A percentile compares a stretch with the other conserved stretches of the same genome.
These are phyloP conservation scores for Pyrenochaeta sp. DNA, from an alignment of 2,329 filamentous ascomycete genomes.

Conservation along the genomic window DNA sequence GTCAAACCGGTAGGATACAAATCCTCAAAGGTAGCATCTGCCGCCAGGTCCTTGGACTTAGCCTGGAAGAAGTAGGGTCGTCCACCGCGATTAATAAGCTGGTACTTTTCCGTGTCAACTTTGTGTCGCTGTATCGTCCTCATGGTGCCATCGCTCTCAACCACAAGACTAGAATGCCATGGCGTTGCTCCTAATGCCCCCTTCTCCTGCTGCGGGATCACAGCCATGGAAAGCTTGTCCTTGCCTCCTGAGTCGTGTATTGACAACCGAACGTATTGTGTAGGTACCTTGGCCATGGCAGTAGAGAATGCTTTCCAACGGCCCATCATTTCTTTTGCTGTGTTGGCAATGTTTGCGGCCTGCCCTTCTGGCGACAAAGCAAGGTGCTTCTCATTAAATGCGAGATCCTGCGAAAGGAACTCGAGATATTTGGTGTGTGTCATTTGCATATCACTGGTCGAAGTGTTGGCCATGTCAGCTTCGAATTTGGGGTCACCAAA, in stretches of 20 bases:
- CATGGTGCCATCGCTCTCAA: constrained; percentile 30
- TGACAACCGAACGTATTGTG: constrained; percentile 37
- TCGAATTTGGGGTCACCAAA: constrained; percentile 36
- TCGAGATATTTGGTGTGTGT: constrained; percentile 41
- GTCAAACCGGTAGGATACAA: constrained; percentile 33
- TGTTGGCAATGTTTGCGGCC: constrained; percentile 28
- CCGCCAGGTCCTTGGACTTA: constrained; percentile 13
- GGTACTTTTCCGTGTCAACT: constrained; percentile 26
- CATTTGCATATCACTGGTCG: constrained; percentile 35
- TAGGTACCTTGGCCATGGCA: constrained; percentile 28
- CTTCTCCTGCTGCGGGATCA: constrained; percentile 32
- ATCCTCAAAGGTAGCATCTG: constrained; percentile 28
- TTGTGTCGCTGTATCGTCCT: constrained; percentile 26
- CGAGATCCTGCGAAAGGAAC: constrained; percentile 35
- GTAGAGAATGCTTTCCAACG: constrained; percentile 38
- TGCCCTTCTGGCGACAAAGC: constrained; percentile 25
- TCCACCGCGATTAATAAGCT: constrained; percentile 29
- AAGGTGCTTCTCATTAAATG: constrained; percentile 23
- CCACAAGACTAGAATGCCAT: constrained; percentile 33
- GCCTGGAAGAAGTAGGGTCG: constrained; percentile 36
- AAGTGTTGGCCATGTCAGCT: constrained; percentile 41
- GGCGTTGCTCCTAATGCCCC: constrained; percentile 33
- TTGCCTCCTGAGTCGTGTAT: constrained; percentile 43
- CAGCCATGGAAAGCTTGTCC: constrained; percentile 40
- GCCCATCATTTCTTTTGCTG: constrained; percentile 43